Base-by-base conservation (phyloP, 2,329 filamentous ascomycete species). In the Periglandula ipomoeae region DNA sequence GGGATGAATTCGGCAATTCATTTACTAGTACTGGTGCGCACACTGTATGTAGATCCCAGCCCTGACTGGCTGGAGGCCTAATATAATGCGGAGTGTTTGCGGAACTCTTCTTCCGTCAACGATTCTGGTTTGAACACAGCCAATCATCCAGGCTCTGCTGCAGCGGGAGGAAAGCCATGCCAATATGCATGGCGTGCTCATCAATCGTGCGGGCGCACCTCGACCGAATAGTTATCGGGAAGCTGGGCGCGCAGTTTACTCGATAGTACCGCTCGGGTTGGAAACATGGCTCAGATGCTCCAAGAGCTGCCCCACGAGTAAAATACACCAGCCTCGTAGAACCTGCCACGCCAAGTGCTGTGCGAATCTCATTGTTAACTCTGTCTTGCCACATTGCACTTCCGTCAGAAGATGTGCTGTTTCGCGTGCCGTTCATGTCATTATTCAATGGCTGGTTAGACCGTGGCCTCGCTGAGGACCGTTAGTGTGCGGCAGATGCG, bases 311-410 rank as follows among this genome's bases (percentile, higher is more conserved):
- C 57, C 59, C n/a, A n/a, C n/a, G n/a, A n/a, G n/a, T n/a, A n/a
- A n/a, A n/a, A n/a, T n/a, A n/a, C 17, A 62, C 64, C 34, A 65
- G 60, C 2, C 63, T 56, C 58, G 65, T 59, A 47, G 65, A 65
- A 44, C 65, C 63, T 6, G 63, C 63, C 19, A 60, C 59, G 45
- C 65, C 63, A 32, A 65, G 64, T 4, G 64, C 60, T 5, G 61
- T 60, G 1, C 63, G 56, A 19, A 46, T 56, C 50, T 66, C 62
- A 48, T 65, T 65, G 54, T 64, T 64, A 13, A 52, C n/a, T n/a
- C n/a, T n/a, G n/a, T n/a, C n/a, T n/a, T n/a, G 52, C 61, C 61
- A 65, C 11, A 38, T 46, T 13, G 26, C 40, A n/a, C 17, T 24
- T 7, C 40, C 26, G 10, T 50, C 43, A 15, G 24, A 23, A 3